These are phyloP conservation scores for Aspergillus clavatus DNA, from an alignment of 2,329 filamentous ascomycete species.

Conservation along the genomic window DNA sequence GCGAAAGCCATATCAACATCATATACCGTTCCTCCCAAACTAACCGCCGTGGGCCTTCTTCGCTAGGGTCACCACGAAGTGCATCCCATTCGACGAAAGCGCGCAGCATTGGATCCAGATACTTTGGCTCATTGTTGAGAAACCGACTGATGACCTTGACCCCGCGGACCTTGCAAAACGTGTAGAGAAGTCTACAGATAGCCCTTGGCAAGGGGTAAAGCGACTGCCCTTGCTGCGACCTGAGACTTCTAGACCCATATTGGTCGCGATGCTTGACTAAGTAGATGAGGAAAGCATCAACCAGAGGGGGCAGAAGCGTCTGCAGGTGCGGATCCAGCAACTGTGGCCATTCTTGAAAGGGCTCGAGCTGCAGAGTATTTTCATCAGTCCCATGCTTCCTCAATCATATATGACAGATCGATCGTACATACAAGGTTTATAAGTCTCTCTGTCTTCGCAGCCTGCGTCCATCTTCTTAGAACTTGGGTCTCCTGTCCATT, in stretches of 20 bases:
- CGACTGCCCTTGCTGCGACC: slow-evolving; percentile 33
- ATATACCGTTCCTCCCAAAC: slow-evolving; percentile 88
- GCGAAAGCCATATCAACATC: slow-evolving; percentile 79
- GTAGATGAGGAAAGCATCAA: slow-evolving; percentile 69
- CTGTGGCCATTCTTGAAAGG: slow-evolving; percentile 93
- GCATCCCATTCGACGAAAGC: slow-evolving; percentile 61
- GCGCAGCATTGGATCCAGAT: slow-evolving; percentile 73
- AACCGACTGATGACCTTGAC: slow-evolving; percentile 90
- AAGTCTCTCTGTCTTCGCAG: slow-evolving; percentile 35
- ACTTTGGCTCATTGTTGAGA: slow-evolving; percentile 80
- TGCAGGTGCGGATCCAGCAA: slow-evolving; percentile 81
- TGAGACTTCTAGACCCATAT: slow-evolving; percentile 34
- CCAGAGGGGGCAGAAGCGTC: slow-evolving; percentile 67
- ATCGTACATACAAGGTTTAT: slow-evolving; percentile 35
- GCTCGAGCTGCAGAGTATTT: slow-evolving; percentile 56
- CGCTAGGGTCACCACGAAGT: slow-evolving; percentile 14
- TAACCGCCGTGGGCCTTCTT: slow-evolving; percentile 40
- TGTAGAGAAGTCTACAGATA: slow-evolving; percentile 76
- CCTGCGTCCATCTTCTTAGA: slow-evolving; percentile 37
- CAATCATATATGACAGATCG: slow-evolving; percentile 2
- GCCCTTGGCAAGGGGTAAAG: slow-evolving; percentile 58
- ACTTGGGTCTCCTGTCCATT: slow-evolving; percentile 21
- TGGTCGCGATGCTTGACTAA: slow-evolving; percentile 44
- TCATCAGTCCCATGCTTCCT: no score
- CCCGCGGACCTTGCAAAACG: slow-evolving; percentile 88